Base-by-base conservation (phyloP, 192 early-diverging fungal genomes). In the Allomyces macrogynus region DNA sequence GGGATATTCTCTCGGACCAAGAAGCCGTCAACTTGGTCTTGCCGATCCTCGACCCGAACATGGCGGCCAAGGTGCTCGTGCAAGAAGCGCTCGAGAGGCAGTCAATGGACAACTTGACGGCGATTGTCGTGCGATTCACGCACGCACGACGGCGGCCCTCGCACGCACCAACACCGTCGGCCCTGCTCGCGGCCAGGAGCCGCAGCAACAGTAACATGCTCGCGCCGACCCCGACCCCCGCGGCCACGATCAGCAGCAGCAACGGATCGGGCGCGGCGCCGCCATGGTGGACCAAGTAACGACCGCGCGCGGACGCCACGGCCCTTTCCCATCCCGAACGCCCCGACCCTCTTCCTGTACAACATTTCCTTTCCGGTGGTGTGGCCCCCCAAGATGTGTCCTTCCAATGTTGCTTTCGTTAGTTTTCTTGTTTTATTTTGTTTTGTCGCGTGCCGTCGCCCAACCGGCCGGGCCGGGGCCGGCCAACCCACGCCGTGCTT, bases 1-100 rank as follows among this genome's bases (percentile, higher is more conserved):
- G 95, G 95, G 95, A 99, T 75, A 92, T 95, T 18, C 96, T 94
- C 75, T 79, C 86, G n/a, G 95, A 99, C 71, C 90, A 97, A 73
- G 80, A 87, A 62, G 95, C 94, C 0, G 83, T 93, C 4, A 89
- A 96, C 68, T 72, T 95, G 65, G 76, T 96, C 62, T 78, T 83
- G 74, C 83, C 84, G 22, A 76, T 84, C 10, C 40, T 69, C 20
- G 86, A 91, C 68, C 89, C 92, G 23, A 83, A 86, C 63, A 73
- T 78, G 54, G 92, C 92, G 1, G 85, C 88, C 67, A 81, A 86
- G 62, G 71, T 79, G 23, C 76, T 99, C 27, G 73, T 95, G 66
- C 81, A 89, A 43, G 77, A 93, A 72, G 91, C 95, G 16, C 78
- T 99, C 23, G 81, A 83, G 69, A 95, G 96, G 72, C 87, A 85